A percentile compares a stretch with the other conserved stretches of the same genome.
phyloP scores from a whole-genome alignment of 73 alveolate genomes.

The Tetrahymena thermophila region DNA sequence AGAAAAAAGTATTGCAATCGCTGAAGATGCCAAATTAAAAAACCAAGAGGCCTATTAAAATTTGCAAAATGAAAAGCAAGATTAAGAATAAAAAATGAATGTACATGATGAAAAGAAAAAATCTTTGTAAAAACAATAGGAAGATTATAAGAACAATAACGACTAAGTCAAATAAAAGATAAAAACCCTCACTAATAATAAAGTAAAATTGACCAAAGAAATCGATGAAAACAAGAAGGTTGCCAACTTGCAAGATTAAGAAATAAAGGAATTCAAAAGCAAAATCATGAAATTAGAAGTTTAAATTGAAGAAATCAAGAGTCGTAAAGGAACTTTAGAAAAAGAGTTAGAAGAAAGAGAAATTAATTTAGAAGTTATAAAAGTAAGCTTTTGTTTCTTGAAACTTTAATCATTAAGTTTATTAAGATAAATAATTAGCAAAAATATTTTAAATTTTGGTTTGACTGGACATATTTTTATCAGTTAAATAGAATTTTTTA shows the following conservation, averaged over 20 bases:
- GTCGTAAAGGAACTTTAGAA: neutral
- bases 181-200: neutral
- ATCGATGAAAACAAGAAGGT: neutral
- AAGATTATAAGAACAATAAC: neutral
- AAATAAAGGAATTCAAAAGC: neutral
- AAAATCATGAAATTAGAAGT: neutral
- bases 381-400: neutral
- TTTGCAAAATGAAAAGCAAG: constrained; percentile 18
- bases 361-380: neutral
- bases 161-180: neutral
- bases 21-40: neutral
- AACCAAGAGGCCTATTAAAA: neutral
- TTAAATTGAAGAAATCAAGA: neutral
- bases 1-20: neutral
- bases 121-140: neutral
- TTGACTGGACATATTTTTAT: too few relatives aligned
- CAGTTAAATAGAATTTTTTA: too few relatives aligned
- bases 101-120: neutral
- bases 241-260: neutral
- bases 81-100: constrained; percentile 2
- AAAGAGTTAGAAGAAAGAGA: neutral
- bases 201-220: neutral
- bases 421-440: too few relatives aligned
- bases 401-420: too few relatives aligned
- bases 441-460: too few relatives aligned